A percentile compares a stretch with the other conserved stretches of the same genome.
These are phyloP conservation scores for Tylopilus sp. DNA, from an alignment of 1,284 basidiomycete species.

Conservation along the genomic window DNA sequence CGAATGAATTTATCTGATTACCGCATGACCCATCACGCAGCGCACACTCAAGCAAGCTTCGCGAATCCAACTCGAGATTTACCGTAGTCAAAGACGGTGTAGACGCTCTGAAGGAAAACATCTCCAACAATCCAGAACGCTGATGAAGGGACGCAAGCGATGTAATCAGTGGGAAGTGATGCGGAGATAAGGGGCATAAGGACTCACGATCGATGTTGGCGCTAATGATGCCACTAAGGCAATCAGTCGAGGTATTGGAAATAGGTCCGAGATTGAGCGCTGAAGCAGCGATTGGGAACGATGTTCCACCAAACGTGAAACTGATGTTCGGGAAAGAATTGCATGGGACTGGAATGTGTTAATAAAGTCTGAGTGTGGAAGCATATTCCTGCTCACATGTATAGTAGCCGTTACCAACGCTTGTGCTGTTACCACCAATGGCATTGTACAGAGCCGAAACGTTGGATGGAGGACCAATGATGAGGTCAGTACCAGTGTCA, in stretches of 20 bases:
- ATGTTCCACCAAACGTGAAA: constrained; percentile 17
- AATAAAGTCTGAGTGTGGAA: background rate
- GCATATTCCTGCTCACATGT: constrained; percentile 8
- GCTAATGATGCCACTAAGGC: constrained; percentile 19
- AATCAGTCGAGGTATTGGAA: constrained; percentile 17
- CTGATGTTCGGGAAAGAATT: constrained; percentile 19
- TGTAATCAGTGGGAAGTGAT: background rate
- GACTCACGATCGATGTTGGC: background rate
- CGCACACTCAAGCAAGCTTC: no score
- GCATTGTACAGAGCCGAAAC: constrained; percentile 1
- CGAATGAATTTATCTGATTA: no score
- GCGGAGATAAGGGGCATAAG: background rate
- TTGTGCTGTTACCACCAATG: constrained; percentile 16
- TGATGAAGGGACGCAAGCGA: background rate
- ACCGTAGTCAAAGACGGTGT: constrained; percentile 23
- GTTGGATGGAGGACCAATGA: constrained; percentile 5
- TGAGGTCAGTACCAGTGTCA: constrained; percentile 27
- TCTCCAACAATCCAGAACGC: constrained; percentile 23
- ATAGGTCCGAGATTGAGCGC: constrained; percentile 25
- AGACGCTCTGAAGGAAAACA: constrained; percentile 20
- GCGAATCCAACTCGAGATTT: constrained; percentile 25
- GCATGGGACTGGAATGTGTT: constrained; percentile 21
- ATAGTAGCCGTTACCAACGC: constrained; percentile 8
- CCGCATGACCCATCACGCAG: no score
- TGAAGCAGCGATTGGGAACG: constrained; percentile 17